Percentiles rank a stretch among this genome's conserved stretches.
Evolutionary conservation across 257 asterid genomes (phyloP).

Genomic region (Craterostigma plantagineum): DNA sequence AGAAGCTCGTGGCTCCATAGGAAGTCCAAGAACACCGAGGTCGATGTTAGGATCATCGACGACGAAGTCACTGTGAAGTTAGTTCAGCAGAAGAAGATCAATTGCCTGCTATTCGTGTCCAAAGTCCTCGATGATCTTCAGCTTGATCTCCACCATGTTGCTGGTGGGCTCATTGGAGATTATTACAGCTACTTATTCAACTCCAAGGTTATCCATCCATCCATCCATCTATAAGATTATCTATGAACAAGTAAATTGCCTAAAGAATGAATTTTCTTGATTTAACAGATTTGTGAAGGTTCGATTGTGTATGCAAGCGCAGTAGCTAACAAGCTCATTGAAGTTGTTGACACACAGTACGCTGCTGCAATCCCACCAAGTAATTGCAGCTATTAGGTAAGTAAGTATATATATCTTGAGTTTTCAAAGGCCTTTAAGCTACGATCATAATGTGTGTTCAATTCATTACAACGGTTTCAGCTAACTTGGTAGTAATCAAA

Average conservation of each 20-base stretch:
- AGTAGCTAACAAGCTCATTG: conserved; percentile 74
- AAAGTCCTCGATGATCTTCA: conserved; percentile 74
- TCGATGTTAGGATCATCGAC: conserved; percentile 65
- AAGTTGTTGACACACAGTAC: conserved; percentile 63
- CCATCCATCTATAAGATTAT: background rate
- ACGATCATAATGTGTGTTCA: no score
- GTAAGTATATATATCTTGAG: no score
- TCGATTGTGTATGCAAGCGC: conserved; percentile 78
- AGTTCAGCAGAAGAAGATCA: conserved; percentile 78
- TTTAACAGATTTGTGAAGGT: conserved; percentile 65
- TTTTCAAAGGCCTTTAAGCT: no score
- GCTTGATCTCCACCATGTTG: conserved; percentile 80
- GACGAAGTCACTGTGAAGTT: conserved; percentile 78
- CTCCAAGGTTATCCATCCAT: conserved; percentile 38
- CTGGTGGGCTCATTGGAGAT: conserved; percentile 86
- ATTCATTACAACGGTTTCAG: no score
- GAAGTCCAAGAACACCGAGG: conserved; percentile 63
- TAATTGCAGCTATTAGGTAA: conserved; percentile 25
- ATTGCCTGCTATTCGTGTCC: conserved; percentile 53
- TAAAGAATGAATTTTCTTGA: background rate
- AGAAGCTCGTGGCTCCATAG: conserved; percentile 89
- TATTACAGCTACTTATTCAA: conserved; percentile 65
- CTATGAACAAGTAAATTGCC: background rate
- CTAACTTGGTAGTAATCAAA: no score
- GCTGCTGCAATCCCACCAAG: conserved; percentile 42